Conservation (phyloP, 768 basidiomycete species). For the Fistulinella prunicolor region DNA sequence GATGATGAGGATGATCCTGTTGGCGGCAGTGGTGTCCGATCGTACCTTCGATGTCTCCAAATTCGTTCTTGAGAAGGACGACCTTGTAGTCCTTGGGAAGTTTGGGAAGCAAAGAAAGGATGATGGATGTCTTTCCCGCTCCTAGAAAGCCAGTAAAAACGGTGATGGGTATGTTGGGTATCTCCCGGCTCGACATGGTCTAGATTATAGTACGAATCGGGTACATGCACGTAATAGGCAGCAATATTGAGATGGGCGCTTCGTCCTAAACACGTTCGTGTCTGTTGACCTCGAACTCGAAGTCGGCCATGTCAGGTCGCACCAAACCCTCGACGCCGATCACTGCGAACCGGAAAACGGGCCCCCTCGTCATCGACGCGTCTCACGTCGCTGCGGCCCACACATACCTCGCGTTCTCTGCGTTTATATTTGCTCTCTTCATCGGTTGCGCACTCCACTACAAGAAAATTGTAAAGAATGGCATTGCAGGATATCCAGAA, state of each 20-base stretch:
- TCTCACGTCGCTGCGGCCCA: slow-evolving; percentile 60
- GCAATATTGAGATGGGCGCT: neutral
- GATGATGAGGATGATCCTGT: slow-evolving; percentile 2
- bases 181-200: slow-evolving; percentile 11
- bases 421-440: slow-evolving; percentile 62
- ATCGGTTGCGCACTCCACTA: slow-evolving; percentile 73
- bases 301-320: slow-evolving; percentile 18
- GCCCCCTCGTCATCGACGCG: slow-evolving; percentile 38
- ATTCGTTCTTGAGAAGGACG: slow-evolving; percentile 94
- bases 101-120: slow-evolving; percentile 78
- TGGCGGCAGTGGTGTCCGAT: neutral
- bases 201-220: too few relatives aligned
- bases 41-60: slow-evolving; percentile 87
- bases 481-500: slow-evolving; percentile 74
- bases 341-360: slow-evolving; percentile 4
- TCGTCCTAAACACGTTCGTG: neutral
- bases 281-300: slow-evolving; percentile 1
- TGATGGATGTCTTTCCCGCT: slow-evolving; percentile 76
- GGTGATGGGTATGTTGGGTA: slow-evolving; percentile 69
- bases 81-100: slow-evolving; percentile 85
- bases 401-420: slow-evolving; percentile 59
- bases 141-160: slow-evolving; percentile 95
- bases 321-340: slow-evolving; percentile 7
- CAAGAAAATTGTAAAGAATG: slow-evolving; percentile 82
- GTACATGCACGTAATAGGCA: too few relatives aligned